Evolutionary conservation across 1,284 basidiomycete genomes (phyloP), one percentile per base, ranked within the genome.

Genomic region (Trametes pubescens): DNA sequence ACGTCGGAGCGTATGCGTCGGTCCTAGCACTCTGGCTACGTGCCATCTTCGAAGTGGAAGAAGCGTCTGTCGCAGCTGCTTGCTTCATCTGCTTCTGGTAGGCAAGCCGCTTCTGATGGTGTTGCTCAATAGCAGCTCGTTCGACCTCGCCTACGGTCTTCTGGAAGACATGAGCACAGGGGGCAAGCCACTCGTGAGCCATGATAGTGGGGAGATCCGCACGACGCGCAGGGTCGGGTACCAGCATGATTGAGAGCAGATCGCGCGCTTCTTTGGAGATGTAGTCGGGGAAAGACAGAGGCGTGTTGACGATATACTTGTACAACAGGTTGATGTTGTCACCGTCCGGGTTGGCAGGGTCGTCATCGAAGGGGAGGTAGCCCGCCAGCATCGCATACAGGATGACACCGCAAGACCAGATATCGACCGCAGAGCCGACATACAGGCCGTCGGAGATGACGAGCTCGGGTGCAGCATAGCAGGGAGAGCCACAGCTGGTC

Each of bases 291-390:
- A 98, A 98, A 37, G 94, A 93, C 64, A 98, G 88, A 2, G 93
- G 92, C 0, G 96, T 98, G 81, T 91, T 95, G 79, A 99, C 93
- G 78, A 99, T 99, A 81, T 99, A 99, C 78, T 94, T 96, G 89
- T 99, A 99, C 56, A 99, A 83, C n/a, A 99, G 84, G 76, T 99
- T 99, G 84, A 99, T 99, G 80, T 99, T 99, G 82, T 99, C 96
- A 62, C 98, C 98, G 68, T 99, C 98, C 3, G 98, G 98, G 77
- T 99, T 99, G 35, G 91, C 92, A 1, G 98, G 98, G 79, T 99
- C 98, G 77, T 99, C 98, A 78, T 99, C 98, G 77, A 99, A 99
- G n/a, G 98, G 98, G 35, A 99, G 89, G 76, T 99, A 99, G 9
- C 98, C 98, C 1, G 97, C 96, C 13, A 99, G 88, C 97, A 99